Evolutionary conservation across 352 stramenopile species (phyloP).

Genomic region (Phytophthora vignae): DNA sequence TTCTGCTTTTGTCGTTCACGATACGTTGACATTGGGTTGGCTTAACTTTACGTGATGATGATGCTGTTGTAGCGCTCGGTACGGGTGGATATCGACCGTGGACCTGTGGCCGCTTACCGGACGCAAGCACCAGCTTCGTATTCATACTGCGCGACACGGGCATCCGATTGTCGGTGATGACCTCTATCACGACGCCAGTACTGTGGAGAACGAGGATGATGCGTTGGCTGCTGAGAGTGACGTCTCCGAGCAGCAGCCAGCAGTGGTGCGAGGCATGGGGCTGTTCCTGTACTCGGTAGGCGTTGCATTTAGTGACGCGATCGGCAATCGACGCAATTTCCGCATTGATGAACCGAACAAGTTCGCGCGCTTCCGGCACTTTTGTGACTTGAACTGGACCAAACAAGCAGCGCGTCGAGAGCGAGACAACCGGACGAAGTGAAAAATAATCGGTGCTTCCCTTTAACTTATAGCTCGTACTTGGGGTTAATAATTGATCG

Average conservation of each 20-base stretch:
- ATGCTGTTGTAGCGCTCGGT: slow-evolving; percentile 42
- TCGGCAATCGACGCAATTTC: slow-evolving; percentile 52
- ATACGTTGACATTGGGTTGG: not conserved
- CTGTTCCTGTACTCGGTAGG: slow-evolving; percentile 62
- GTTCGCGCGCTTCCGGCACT: slow-evolving; percentile 67
- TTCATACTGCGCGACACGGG: slow-evolving; percentile 61
- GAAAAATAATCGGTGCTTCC: slow-evolving; percentile 13
- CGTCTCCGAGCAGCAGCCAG: slow-evolving; percentile 1
- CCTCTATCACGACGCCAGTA: slow-evolving; percentile 53
- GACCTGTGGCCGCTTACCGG: slow-evolving; percentile 77
- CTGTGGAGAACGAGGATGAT: not conserved
- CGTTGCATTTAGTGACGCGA: slow-evolving; percentile 50
- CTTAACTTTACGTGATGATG: slow-evolving; percentile 9
- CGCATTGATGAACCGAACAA: slow-evolving; percentile 61
- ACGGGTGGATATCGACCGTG: slow-evolving; percentile 68
- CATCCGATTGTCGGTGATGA: slow-evolving; percentile 77
- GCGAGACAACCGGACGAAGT: not conserved
- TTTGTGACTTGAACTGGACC: slow-evolving; percentile 63
- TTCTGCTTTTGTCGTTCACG: not conserved
- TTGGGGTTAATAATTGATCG: slow-evolving; percentile 41
- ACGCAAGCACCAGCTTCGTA: slow-evolving; percentile 73
- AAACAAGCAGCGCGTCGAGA: slow-evolving; percentile 12
- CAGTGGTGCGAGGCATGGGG: slow-evolving; percentile 56
- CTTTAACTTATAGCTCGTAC: slow-evolving; percentile 24
- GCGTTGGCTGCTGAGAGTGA: not conserved